These are phyloP conservation scores for Rhodofomes roseus DNA, from an alignment of 1,284 basidiomycete species.

Conservation along the genomic window DNA sequence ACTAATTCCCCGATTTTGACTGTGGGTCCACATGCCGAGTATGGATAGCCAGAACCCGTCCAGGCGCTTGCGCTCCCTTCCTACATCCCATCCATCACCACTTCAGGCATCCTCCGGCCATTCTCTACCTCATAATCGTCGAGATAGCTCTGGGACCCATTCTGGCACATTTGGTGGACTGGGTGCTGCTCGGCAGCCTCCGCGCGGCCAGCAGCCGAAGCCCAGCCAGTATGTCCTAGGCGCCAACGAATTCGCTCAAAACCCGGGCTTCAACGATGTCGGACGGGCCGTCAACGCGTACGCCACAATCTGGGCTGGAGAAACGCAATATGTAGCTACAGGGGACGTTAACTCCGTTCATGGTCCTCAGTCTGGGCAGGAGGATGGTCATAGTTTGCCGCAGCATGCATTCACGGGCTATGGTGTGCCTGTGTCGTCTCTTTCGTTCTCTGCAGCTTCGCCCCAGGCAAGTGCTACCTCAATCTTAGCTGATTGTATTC, in stretches of 20 bases:
- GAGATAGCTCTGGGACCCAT: conserved; percentile 16
- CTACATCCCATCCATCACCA: conserved; percentile 13
- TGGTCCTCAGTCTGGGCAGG: conserved; percentile 7
- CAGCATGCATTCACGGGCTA: conserved; percentile 4
- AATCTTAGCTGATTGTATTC: conserved; percentile 19
- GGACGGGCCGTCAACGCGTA: conserved; percentile 10
- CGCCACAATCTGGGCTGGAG: conserved; percentile 19
- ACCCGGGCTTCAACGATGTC: conserved; percentile 11
- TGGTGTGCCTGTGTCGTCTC: conserved; percentile 6
- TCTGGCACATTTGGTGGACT: conserved; percentile 10
- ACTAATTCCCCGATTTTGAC: conserved; percentile 11
- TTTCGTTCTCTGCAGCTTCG: conserved; percentile 11
- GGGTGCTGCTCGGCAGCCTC: conserved; percentile 6
- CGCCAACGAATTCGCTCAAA: conserved; percentile 12
- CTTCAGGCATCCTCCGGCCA: conserved; percentile 14
- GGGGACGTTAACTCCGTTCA: conserved; percentile 8
- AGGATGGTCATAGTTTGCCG: conserved; percentile 9
- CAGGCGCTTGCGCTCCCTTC: conserved; percentile 21
- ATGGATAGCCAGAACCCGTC: conserved; percentile 20
- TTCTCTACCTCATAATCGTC: conserved; percentile 12
- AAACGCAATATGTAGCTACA: conserved; percentile 17
- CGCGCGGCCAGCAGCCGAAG: conserved; percentile 11
- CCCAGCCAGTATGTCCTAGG: conserved; percentile 9
- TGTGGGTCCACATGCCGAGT: conserved; percentile 22
- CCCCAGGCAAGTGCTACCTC: conserved; percentile 11